Conservation (phyloP, 108 stramenopile species). For the Pseudonitzschia pungens region DNA sequence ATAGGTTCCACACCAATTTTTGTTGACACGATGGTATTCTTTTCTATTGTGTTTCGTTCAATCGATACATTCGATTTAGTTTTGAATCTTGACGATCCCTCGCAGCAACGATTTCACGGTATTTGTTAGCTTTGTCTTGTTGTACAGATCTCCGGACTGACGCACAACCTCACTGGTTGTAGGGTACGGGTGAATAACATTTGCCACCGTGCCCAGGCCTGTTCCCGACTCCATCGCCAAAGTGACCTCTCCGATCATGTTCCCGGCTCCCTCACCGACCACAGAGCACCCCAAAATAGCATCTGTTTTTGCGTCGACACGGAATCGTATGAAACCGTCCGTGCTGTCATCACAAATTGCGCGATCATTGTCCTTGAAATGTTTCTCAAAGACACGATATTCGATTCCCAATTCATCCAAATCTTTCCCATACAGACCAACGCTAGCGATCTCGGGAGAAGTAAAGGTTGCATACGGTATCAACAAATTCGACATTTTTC, state of each 20-base stretch:
- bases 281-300: slow-evolving; percentile 84
- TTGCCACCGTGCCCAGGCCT: slow-evolving; percentile 57
- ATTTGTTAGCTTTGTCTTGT: slow-evolving; percentile 54
- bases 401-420: slow-evolving; percentile 60
- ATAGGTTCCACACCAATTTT: no score
- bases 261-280: slow-evolving; percentile 80
- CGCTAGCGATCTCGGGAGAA: slow-evolving; percentile 86
- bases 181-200: slow-evolving; percentile 91
- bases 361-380: slow-evolving; percentile 82
- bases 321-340: slow-evolving; percentile 83
- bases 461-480: slow-evolving; percentile 91
- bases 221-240: slow-evolving; percentile 83
- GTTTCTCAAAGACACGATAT: slow-evolving; percentile 63
- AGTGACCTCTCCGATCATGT: slow-evolving; percentile 86
- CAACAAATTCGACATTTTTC: slow-evolving; percentile 62
- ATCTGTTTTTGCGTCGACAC: slow-evolving; percentile 65
- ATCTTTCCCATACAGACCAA: slow-evolving; percentile 80
- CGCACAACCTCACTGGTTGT: slow-evolving; percentile 71
- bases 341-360: slow-evolving; percentile 74
- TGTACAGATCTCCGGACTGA: slow-evolving; percentile 61
- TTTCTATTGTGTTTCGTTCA: neutral
- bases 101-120: slow-evolving; percentile 44
- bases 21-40: no score
- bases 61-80: neutral
- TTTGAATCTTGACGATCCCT: slow-evolving; percentile 56